These are phyloP conservation scores for Solanum arcanum DNA, from an alignment of 257 asterid species.

Conservation along the genomic window DNA sequence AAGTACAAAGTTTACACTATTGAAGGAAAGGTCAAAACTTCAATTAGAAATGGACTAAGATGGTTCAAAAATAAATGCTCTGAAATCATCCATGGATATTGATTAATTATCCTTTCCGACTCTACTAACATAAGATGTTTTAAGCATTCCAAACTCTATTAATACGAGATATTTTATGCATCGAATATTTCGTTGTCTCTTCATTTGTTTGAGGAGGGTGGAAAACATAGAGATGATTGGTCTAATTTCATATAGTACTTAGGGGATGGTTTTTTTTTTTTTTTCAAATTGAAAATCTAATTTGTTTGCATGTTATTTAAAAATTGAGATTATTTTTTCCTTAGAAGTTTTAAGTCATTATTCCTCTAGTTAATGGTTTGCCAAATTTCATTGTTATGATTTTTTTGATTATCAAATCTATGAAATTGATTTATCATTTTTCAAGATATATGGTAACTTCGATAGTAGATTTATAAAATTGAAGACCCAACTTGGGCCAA, in stretches of 20 bases:
- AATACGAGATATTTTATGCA: background rate
- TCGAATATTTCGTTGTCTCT: background rate
- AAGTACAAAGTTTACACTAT: slow-evolving; percentile 58
- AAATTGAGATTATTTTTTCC: background rate
- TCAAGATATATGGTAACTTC: background rate
- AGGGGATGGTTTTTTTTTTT: background rate
- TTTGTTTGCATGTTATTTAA: background rate
- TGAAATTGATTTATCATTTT: background rate
- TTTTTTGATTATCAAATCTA: background rate
- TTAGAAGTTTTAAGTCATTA: background rate
- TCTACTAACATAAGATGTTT: background rate
- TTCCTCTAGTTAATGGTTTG: background rate
- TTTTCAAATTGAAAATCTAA: background rate
- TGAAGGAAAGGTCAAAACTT: slow-evolving; percentile 70
- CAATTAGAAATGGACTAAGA: slow-evolving; percentile 53
- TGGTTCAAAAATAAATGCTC: slow-evolving; percentile 75
- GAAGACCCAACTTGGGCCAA: background rate
- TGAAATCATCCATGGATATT: slow-evolving; percentile 62
- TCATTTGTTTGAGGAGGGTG: background rate
- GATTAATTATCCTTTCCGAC: background rate
- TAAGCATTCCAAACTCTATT: background rate
- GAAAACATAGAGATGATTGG: background rate
- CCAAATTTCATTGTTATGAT: background rate
- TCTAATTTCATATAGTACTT: background rate
- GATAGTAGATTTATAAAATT: background rate